These are phyloP conservation scores for Psilocybe sp. DNA, from an alignment of 768 basidiomycete species.

Conservation along the genomic window DNA sequence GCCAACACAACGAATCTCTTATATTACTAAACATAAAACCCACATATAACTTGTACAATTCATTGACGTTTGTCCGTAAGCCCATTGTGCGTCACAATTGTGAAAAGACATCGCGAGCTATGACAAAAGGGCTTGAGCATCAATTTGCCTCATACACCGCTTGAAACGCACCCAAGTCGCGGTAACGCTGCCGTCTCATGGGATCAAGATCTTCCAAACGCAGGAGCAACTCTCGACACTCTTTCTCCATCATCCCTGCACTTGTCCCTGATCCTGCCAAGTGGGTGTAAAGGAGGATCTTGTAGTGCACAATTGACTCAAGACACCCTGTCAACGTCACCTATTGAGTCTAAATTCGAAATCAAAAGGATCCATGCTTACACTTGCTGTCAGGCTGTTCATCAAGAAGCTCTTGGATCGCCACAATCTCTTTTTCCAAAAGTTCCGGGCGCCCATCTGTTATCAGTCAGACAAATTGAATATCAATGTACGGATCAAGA, in stretches of 20 bases:
- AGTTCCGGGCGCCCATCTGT: slow-evolving; percentile 57
- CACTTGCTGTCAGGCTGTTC: slow-evolving; percentile 95
- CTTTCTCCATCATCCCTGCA: slow-evolving; percentile 33
- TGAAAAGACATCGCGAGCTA: slow-evolving; percentile 1
- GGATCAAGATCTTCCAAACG: slow-evolving; percentile 65
- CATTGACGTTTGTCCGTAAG: too few relatives aligned
- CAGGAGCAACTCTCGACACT: slow-evolving; percentile 50
- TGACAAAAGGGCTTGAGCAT: not conserved
- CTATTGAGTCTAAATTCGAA: not conserved
- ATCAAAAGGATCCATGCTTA: slow-evolving; percentile 24
- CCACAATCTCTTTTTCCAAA: slow-evolving; percentile 70
- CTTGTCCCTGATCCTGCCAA: slow-evolving; percentile 36
- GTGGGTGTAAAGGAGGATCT: slow-evolving; percentile 58
- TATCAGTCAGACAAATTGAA: not conserved
- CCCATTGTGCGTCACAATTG: too few relatives aligned
- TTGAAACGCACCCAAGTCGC: slow-evolving; percentile 51
- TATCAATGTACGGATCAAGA: not conserved
- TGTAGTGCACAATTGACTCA: slow-evolving; percentile 87
- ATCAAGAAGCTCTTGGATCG: slow-evolving; percentile 80
- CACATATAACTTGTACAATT: too few relatives aligned
- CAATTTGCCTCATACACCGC: not conserved
- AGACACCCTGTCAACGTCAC: slow-evolving; percentile 72
- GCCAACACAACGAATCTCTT: too few relatives aligned
- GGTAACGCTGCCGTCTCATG: slow-evolving; percentile 63
- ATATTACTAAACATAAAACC: too few relatives aligned